Base-by-base conservation (phyloP, 306 rosid genomes). In the Rosa rugosa region DNA sequence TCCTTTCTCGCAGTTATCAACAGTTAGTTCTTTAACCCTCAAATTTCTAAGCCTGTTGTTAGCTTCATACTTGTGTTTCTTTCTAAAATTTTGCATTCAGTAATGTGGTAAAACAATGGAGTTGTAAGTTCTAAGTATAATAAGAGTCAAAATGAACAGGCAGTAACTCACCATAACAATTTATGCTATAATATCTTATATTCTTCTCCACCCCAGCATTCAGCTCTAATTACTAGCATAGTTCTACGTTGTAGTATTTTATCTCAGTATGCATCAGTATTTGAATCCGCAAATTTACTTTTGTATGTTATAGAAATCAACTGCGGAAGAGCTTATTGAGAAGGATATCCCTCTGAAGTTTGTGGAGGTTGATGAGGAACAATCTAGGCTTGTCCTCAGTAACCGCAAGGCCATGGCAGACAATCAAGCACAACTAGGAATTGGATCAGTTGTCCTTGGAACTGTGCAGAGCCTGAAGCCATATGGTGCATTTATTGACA, bases 391-490 rank as follows among this genome's bases (percentile, higher is more conserved):
- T 82, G 86, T 95, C 72, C 93, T 95, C 78, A 95, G 99, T 81
- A 93, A 95, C 88, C 98, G 99, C 46, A 93, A 93, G 85, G 99
- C 99, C 62, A 89, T 91, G 87, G 98, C 98, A 31, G 98, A 88
- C 85, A 93, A 82, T 89, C 99, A 93, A 66, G 97, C 96, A 38
- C 99, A 95, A 83, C 89, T 95, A 78, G 98, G 99, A 84, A 95
- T 95, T 80, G 99, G 98, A 76, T 93, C 98, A 42, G 99, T 95
- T 63, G 98, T 95, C 71, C 79, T 84, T n/a, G 99, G 99, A 74
- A 82, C 88, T 18, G 99, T 95, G 78, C 96, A 95, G 85, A 95
- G 96, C 74, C 85, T 95, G 77, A 95, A 95, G 82, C 99, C 99
- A 42, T 95, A 93, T 69, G 99, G 98, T 81, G 99, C 97, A 83